Conservation (phyloP, 2,329 filamentous ascomycete species). For the Fusarium solani-melongenae region DNA sequence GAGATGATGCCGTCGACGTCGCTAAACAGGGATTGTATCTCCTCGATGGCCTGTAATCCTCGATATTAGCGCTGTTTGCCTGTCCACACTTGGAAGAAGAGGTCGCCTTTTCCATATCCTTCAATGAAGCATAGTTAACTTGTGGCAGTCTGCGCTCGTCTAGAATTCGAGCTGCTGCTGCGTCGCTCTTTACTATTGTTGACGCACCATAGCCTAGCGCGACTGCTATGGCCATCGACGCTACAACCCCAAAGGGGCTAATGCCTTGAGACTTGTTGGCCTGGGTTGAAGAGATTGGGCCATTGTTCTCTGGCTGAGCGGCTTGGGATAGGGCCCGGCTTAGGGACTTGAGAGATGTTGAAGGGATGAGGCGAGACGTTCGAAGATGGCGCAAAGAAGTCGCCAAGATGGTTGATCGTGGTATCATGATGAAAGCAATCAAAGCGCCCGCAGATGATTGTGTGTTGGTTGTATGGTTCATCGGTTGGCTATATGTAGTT, state of each 20-base stretch:
- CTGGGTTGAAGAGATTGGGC: not conserved
- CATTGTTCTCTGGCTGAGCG: not conserved
- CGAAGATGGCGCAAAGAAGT: not conserved
- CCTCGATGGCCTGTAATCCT: not conserved
- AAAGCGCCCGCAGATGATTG: not conserved
- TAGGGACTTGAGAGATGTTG: conserved; percentile 24
- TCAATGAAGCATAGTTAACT: not conserved
- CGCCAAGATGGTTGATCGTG: not conserved
- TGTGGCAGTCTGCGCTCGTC: not conserved
- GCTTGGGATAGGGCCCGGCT: conserved; percentile 50
- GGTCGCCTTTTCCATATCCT: not conserved
- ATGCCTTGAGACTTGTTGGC: not conserved
- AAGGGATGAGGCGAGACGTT: not conserved
- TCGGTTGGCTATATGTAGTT: not conserved
- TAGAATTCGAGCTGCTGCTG: not conserved
- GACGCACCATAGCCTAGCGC: not conserved
- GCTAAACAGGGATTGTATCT: not conserved
- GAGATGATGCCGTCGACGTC: not conserved
- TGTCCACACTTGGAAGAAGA: not conserved
- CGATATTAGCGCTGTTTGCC: not conserved
- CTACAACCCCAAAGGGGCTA: not conserved
- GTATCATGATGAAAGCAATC: not conserved
- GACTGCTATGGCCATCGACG: not conserved
- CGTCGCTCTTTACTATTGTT: not conserved
- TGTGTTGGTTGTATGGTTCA: not conserved